Percentiles rank a stretch among this genome's conserved stretches.
These are phyloP conservation scores for Filobasidium floriforme DNA, from an alignment of 768 basidiomycete species.

Conservation along the genomic window DNA sequence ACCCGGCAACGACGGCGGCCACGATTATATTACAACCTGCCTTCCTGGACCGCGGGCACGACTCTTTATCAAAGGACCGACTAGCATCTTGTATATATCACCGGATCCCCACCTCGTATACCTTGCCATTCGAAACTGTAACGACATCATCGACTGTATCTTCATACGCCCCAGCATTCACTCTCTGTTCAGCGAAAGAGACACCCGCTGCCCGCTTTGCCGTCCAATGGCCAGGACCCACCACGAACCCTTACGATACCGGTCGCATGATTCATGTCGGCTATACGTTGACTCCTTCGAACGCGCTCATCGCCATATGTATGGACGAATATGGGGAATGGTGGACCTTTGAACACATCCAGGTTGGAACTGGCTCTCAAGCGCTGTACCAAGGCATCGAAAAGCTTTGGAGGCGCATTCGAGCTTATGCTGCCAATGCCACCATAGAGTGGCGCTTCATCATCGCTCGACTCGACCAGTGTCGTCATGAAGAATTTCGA, in stretches of 20 bases:
- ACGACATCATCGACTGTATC: background rate
- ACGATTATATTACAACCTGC: background rate
- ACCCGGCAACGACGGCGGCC: background rate
- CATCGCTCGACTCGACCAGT: background rate
- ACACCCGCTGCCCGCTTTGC: background rate
- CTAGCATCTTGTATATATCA: conserved; percentile 3
- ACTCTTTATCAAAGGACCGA: background rate
- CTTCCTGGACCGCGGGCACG: background rate
- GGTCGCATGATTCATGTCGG: conserved; percentile 4
- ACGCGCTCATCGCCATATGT: background rate
- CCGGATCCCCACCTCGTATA: background rate
- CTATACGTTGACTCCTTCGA: background rate
- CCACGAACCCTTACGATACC: background rate
- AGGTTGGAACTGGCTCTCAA: background rate
- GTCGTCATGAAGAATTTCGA: background rate
- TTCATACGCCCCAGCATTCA: background rate
- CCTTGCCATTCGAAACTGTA: background rate
- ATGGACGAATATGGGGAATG: conserved; percentile 3
- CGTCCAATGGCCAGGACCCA: background rate
- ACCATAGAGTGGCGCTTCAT: conserved; percentile 4
- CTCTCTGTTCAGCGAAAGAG: background rate
- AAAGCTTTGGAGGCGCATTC: background rate
- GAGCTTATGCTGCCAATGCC: background rate
- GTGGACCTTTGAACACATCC: background rate
- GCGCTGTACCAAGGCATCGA: background rate